Conservation (phyloP, 345 rosid species). For the Adansonia digitata region DNA sequence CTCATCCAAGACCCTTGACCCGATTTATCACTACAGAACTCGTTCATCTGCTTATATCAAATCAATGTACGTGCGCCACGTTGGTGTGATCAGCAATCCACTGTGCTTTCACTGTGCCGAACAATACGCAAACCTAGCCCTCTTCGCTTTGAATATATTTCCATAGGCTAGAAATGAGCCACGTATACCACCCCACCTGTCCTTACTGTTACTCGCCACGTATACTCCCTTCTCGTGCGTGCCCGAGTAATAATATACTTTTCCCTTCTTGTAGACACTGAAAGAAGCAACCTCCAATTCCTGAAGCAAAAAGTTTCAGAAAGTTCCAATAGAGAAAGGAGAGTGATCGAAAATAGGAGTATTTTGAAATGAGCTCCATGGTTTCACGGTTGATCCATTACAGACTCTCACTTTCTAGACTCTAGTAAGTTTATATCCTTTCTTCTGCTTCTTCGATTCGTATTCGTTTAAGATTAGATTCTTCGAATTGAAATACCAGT, state of each 20-base stretch:
- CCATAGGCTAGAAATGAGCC: slow-evolving; percentile 27
- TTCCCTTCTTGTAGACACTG: background rate
- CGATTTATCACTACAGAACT: background rate
- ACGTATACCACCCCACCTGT: slow-evolving; percentile 23
- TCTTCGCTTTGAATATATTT: background rate
- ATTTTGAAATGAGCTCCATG: slow-evolving; percentile 30
- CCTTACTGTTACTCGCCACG: slow-evolving; percentile 29
- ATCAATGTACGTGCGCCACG: background rate
- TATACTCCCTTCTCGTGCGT: background rate
- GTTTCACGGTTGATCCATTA: slow-evolving; percentile 42
- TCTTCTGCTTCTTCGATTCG: background rate
- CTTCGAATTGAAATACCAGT: background rate
- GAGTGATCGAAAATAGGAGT: background rate
- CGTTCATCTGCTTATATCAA: background rate
- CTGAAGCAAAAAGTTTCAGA: background rate
- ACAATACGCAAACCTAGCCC: background rate
- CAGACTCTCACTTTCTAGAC: slow-evolving; percentile 26
- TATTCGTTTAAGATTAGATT: background rate
- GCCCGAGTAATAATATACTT: background rate
- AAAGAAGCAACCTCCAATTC: background rate
- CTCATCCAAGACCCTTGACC: background rate
- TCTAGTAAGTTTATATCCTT: slow-evolving; percentile 27
- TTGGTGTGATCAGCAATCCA: background rate
- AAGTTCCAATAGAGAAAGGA: background rate
- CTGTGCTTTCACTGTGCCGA: too few relatives aligned